These are phyloP conservation scores for Fusarium sp. DNA, from an alignment of 2,329 filamentous ascomycete genomes.

Conservation along the genomic window DNA sequence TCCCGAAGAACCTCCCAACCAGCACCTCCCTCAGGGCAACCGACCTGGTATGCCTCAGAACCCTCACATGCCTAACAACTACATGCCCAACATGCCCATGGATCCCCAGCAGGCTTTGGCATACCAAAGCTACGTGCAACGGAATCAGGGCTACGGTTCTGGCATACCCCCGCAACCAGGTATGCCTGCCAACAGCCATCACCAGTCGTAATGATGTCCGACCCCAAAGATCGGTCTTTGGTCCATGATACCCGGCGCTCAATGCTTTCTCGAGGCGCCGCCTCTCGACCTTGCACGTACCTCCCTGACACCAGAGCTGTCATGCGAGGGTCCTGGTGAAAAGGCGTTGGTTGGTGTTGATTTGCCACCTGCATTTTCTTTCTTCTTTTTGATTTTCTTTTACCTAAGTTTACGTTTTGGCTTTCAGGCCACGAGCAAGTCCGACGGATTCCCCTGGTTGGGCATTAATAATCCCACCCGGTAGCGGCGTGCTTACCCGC, in stretches of 20 bases:
- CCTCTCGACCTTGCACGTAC: constrained; percentile 44
- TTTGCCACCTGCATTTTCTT: constrained; percentile 49
- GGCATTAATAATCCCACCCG: constrained; percentile 39
- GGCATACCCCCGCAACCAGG: constrained; percentile 81
- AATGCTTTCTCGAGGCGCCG: constrained; percentile 60
- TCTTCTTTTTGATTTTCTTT: constrained; percentile 44
- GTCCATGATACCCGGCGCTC: constrained; percentile 69
- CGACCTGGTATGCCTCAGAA: constrained; percentile 74
- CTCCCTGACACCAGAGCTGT: constrained; percentile 49
- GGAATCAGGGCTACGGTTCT: constrained; percentile 75
- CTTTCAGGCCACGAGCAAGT: constrained; percentile 31
- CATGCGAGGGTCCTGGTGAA: constrained; percentile 55
- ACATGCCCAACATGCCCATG: constrained; percentile 72
- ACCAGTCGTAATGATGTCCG: constrained; percentile 71
- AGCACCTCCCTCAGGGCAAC: constrained; percentile 72
- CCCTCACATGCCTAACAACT: constrained; percentile 71
- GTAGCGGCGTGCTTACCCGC: constrained; percentile 2
- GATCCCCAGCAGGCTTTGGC: constrained; percentile 83
- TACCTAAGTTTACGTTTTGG: constrained; percentile 28
- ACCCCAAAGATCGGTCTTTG: constrained; percentile 39
- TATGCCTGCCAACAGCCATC: constrained; percentile 84
- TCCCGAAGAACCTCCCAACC: constrained; percentile 85
- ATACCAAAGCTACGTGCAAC: constrained; percentile 86
- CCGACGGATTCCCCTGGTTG: constrained; percentile 9
- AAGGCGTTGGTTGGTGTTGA: constrained; percentile 52